These are phyloP conservation scores for Mycena rebaudengoi DNA, from an alignment of 768 basidiomycete species.

Conservation along the genomic window DNA sequence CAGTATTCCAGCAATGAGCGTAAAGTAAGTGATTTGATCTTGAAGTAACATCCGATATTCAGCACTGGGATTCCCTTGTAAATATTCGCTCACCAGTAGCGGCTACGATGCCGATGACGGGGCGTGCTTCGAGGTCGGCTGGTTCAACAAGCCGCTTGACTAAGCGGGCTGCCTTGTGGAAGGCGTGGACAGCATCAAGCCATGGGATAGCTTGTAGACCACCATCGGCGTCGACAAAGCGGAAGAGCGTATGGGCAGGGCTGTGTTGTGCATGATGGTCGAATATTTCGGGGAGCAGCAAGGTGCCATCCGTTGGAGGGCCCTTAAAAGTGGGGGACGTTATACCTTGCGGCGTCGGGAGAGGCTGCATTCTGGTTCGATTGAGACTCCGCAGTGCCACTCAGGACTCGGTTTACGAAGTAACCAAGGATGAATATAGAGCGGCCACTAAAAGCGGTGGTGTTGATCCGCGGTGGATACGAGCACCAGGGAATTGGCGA, in stretches of 20 bases:
- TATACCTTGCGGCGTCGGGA: too few relatives aligned
- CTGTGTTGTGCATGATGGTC: not conserved
- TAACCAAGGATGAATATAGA: too few relatives aligned
- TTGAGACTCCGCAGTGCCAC: too few relatives aligned
- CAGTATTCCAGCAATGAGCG: not conserved
- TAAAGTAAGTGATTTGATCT: slow-evolving; percentile 8
- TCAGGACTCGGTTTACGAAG: too few relatives aligned
- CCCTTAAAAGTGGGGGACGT: not conserved
- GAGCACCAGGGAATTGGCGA: too few relatives aligned
- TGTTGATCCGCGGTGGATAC: too few relatives aligned
- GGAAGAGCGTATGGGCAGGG: not conserved
- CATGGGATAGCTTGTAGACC: not conserved
- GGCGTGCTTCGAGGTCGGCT: not conserved
- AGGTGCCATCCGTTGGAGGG: not conserved
- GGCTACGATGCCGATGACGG: slow-evolving; percentile 1
- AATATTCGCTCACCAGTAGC: not conserved
- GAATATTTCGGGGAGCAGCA: not conserved
- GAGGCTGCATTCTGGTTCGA: too few relatives aligned
- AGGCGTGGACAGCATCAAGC: not conserved
- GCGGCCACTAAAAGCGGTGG: too few relatives aligned
- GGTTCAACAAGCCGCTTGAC: not conserved
- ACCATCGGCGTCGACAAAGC: not conserved
- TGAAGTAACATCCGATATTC: too few relatives aligned
- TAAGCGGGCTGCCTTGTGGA: not conserved
- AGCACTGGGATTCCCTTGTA: too few relatives aligned